These are phyloP conservation scores for Solanum hybrid DNA, from an alignment of 305 asterid species.

Conservation along the genomic window DNA sequence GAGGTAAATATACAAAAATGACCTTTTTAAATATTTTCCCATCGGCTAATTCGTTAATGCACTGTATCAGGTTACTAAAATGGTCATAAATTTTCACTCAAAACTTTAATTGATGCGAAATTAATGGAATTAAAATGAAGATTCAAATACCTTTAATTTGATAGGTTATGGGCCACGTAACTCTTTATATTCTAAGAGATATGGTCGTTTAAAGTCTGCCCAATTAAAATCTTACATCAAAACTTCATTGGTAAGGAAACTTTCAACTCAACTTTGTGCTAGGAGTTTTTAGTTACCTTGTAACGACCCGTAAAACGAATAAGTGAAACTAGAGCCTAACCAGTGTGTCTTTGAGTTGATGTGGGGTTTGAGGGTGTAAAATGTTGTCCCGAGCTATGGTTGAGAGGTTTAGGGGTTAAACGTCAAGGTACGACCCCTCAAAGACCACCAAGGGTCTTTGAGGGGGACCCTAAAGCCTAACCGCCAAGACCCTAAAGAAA, in stretches of 20 bases:
- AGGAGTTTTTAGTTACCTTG: not conserved
- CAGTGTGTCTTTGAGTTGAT: too few relatives aligned
- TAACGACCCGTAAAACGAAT: too few relatives aligned
- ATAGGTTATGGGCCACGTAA: not conserved
- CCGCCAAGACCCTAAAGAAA: too few relatives aligned
- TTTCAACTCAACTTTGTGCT: not conserved
- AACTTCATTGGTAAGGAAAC: not conserved
- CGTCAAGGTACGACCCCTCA: too few relatives aligned
- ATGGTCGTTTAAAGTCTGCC: not conserved
- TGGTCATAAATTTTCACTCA: not conserved
- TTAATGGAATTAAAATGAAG: not conserved
- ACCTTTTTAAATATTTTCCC: not conserved
- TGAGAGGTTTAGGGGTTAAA: too few relatives aligned
- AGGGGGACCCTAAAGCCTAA: too few relatives aligned
- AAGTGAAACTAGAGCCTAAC: too few relatives aligned
- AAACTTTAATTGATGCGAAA: too few relatives aligned
- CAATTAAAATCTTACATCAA: not conserved
- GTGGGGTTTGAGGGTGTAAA: too few relatives aligned
- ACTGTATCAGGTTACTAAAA: too few relatives aligned
- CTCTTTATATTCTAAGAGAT: not conserved
- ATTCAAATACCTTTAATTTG: not conserved
- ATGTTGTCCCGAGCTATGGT: too few relatives aligned
- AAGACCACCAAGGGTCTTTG: too few relatives aligned
- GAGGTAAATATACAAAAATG: not conserved
- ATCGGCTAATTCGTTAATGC: not conserved